phyloP scores from a whole-genome alignment of 768 basidiomycete genomes.

The Trichaptum fuscoviolaceum region DNA sequence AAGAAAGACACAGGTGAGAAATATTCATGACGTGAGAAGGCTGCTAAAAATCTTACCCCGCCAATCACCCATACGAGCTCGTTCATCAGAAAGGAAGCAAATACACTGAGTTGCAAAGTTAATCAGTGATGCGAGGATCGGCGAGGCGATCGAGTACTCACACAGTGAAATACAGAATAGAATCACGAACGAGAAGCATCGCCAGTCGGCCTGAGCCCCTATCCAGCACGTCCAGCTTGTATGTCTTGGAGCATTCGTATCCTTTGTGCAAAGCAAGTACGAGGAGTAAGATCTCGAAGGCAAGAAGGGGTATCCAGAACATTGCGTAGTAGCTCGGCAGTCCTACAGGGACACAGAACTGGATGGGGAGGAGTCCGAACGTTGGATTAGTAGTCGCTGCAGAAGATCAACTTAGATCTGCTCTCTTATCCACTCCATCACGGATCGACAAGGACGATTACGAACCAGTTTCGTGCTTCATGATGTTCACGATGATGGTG shows the following conservation, averaged over 20 bases:
- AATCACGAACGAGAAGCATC: constrained; percentile 49
- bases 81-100: constrained; percentile 49
- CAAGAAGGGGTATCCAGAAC: constrained; percentile 58
- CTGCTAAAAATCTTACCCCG: constrained; percentile 27
- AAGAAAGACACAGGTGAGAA: neutral
- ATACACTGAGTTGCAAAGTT: constrained; percentile 35
- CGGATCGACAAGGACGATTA: neutral
- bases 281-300: constrained; percentile 50
- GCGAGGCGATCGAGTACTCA: constrained; percentile 24
- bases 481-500: constrained; percentile 41
- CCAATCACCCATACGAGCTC: constrained; percentile 20
- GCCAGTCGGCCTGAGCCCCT: constrained; percentile 13
- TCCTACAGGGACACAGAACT: constrained; percentile 38
- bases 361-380: constrained; percentile 17
- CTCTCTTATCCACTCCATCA: constrained; percentile 2
- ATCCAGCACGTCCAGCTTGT: constrained; percentile 30
- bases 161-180: constrained; percentile 53
- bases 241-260: constrained; percentile 30
- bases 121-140: constrained; percentile 2
- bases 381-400: neutral
- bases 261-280: constrained; percentile 44
- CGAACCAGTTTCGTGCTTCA: constrained; percentile 37
- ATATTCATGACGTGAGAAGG: neutral
- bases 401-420: constrained; percentile 4
- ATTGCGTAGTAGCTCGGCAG: constrained; percentile 41